These are phyloP conservation scores for Solanum gracilifrons DNA, from an alignment of 257 asterid genomes.

Conservation along the genomic window DNA sequence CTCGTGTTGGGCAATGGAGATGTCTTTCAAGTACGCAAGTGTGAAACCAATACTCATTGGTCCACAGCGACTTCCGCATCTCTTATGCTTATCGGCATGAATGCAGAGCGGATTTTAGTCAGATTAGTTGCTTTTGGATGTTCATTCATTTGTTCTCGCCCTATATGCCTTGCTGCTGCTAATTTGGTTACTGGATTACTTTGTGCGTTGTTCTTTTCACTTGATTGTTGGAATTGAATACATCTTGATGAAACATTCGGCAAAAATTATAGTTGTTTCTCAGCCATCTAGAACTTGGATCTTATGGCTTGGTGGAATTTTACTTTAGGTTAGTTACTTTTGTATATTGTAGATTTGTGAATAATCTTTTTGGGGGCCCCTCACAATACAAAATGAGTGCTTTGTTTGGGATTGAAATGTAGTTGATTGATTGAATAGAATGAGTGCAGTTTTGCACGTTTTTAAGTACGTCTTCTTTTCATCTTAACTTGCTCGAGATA, in stretches of 20 bases:
- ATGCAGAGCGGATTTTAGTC: not conserved
- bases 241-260: not conserved
- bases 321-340: not conserved
- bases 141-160: not conserved
- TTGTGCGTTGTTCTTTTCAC: constrained; percentile 19
- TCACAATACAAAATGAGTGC: not conserved
- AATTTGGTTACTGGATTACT: constrained; percentile 10
- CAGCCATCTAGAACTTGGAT: not conserved
- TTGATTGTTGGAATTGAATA: not conserved
- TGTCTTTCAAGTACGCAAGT: constrained; percentile 31
- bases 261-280: not conserved
- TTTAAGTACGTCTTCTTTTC: not conserved
- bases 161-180: constrained; percentile 12
- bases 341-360: not conserved
- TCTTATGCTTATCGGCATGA: not conserved
- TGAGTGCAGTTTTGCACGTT: not conserved
- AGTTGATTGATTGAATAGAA: not conserved
- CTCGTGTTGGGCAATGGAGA: constrained; percentile 60
- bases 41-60: constrained; percentile 1
- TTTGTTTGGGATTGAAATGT: not conserved
- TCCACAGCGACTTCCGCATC: constrained; percentile 13
- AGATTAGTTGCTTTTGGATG: not conserved
- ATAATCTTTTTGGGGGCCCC: not conserved
- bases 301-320: not conserved
- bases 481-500: not conserved